Evolutionary conservation across 2,329 filamentous ascomycete genomes (phyloP), one percentile per base, ranked within the genome.

Genomic region (Pseudogymnoascus sp.): DNA sequence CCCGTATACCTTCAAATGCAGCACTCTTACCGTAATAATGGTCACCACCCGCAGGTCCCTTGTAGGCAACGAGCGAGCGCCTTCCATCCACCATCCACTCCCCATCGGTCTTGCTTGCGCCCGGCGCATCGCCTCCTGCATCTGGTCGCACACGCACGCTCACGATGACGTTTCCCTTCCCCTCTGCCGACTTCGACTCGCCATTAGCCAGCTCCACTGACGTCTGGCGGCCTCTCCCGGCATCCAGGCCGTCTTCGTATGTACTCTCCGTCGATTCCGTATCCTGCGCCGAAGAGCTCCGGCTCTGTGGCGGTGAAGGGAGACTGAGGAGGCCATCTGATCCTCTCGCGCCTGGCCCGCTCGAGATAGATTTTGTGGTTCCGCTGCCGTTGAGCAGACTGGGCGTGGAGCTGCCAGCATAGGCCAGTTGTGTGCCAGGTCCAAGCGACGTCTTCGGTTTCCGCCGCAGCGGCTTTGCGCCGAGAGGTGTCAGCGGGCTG

Each of bases 71-170:
- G 35, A 95, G 75, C 15, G 90, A 88, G 68, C 85, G 85, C 68
- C 90, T 85, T 30, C 88, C 88, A 71, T 96, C 92, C 3, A 99
- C 87, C 77, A 90, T 82, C 94, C 92, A 99, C 70, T 97, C 94
- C 28, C 85, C 83, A 62, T 94, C 89, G 6, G 82, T 75, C 61
- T 82, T 81, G 18, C 67, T 73, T 61, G 79, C 77, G 45, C 82
- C 82, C 35, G 55, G 55, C 59, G 81, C 81, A 59, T 80, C 82
- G n/a, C 79, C 77, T 21, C 79, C 82, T 3, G 83, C 80, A 74
- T 96, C 92, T 28, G 94, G 94, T 30, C 94, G 83, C 39, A 97
- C 92, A 70, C 94, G 84, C 35, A 99, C 92, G 71, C 94, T 97
- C 66, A 99, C 92, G 63, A 97, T 74, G 12, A 99, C 92, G 69